Evolutionary conservation across 2,329 filamentous ascomycete species (phyloP), one percentile per base, ranked within the genome.

Genomic region (Aspergillus sp.): DNA sequence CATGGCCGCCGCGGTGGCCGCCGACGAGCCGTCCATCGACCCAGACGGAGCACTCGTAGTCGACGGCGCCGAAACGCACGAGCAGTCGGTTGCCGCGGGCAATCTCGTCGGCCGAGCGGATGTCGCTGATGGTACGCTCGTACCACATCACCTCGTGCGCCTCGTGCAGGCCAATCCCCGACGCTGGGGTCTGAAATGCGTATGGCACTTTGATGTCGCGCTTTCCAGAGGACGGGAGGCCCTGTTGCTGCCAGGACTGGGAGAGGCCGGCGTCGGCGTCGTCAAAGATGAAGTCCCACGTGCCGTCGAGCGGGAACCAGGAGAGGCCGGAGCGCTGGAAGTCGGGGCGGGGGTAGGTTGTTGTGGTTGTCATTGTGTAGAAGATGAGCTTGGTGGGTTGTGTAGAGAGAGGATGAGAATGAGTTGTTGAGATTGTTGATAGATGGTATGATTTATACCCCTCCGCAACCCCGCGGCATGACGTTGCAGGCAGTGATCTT

Each of bases 141-240:
- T 88, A 88, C 85, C 85, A 88, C 7, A 88, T 65, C 3, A 88
- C 81, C 65, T 88, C 84, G 63, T 88, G 86, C 2, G 83, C 82
- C 46, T 79, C 81, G 49, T 78, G 78, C 31, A 86, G 79, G 54
- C 81, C 76, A 58, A 88, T 81, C 2, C 84, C 83, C 0, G 84
- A 87, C 0, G 84, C 84, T 0, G 80, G 79, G 4, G 80, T 78
- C 64, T 88, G 86, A 61, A 87, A 88, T 2, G 83, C 84, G 58
- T 81, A 88, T 0, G 85, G 85, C 0, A 88, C 84, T 32, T 78
- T 73, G 56, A 88, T 88, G 9, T 76, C 73, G 21, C 76, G 74
- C 63, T 80, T 82, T n/a, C 45, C 16, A 16, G 53, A 45, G 14
- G 45, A 61, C 1, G 81, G 82, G 2, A 86, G 68, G 13, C 80